Percentiles rank a stretch among this genome's conserved stretches.
These are phyloP conservation scores for Cladorrhinum samala DNA, from an alignment of 495 filamentous ascomycete species.

Conservation along the genomic window DNA sequence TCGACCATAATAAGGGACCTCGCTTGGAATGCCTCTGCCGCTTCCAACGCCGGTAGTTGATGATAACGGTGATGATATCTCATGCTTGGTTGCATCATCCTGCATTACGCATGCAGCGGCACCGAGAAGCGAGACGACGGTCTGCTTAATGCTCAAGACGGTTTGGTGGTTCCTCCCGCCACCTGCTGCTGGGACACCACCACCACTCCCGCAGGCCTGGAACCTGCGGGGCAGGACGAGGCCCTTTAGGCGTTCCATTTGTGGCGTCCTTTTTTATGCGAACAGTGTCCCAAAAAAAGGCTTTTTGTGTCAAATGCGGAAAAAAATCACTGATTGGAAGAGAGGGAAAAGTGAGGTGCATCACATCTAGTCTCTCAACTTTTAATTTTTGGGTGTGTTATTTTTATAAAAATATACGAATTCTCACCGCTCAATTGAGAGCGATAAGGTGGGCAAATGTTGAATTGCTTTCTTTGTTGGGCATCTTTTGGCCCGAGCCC, in stretches of 20 bases:
- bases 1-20: slow-evolving; percentile 28
- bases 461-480: no score
- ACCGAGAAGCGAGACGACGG: slow-evolving; percentile 14
- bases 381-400: background rate
- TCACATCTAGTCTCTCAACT: no score
- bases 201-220: no score
- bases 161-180: slow-evolving; percentile 10
- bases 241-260: slow-evolving; percentile 11
- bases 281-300: no score
- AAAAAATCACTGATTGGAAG: background rate
- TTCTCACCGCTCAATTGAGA: background rate
- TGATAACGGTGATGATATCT: background rate
- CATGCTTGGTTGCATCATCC: background rate
- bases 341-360: background rate
- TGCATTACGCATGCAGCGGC: slow-evolving; percentile 1
- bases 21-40: no score
- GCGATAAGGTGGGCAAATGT: background rate
- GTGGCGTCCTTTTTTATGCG: background rate
- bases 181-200: background rate
- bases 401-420: background rate
- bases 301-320: no score
- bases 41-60: no score
- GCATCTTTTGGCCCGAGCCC: background rate
- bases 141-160: slow-evolving; percentile 14
- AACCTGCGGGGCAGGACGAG: background rate